Evolutionary conservation across 768 basidiomycete species (phyloP).

Genomic region (Lentinula boryana): DNA sequence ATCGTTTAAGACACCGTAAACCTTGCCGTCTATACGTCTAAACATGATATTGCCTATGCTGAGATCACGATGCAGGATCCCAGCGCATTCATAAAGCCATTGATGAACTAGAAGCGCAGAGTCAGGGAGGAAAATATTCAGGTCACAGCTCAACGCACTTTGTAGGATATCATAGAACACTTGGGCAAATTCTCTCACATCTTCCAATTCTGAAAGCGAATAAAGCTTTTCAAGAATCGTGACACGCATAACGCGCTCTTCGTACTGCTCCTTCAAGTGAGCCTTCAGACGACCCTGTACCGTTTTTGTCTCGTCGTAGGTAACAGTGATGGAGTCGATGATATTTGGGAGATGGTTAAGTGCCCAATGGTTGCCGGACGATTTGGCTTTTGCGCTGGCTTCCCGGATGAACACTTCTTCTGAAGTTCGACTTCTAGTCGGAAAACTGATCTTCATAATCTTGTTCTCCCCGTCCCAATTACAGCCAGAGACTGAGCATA

Average conservation of each 20-base stretch:
- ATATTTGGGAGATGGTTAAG: slow-evolving; percentile 1
- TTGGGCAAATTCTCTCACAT: neutral
- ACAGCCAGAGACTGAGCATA: neutral
- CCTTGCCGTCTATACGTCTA: neutral
- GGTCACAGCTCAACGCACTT: neutral
- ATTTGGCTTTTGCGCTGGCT: neutral
- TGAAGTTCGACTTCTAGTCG: neutral
- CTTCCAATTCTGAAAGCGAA: neutral
- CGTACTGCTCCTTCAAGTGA: neutral
- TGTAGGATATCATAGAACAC: neutral
- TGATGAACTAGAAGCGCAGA: neutral
- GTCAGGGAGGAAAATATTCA: neutral
- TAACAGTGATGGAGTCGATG: neutral
- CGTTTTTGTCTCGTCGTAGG: neutral
- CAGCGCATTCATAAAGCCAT: neutral
- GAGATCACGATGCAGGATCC: neutral
- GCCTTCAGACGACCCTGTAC: neutral
- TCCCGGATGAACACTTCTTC: neutral
- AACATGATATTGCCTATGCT: neutral
- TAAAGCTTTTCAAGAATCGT: neutral
- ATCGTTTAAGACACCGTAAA: neutral
- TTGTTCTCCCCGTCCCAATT: neutral
- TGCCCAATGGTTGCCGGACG: neutral
- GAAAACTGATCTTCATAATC: slow-evolving; percentile 3
- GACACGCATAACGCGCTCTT: slow-evolving; percentile 2